Percentiles rank a stretch among this genome's conserved stretches.
phyloP scores from a whole-genome alignment of 176 grass and related monocot genomes.

The Elymus sibiricus region DNA sequence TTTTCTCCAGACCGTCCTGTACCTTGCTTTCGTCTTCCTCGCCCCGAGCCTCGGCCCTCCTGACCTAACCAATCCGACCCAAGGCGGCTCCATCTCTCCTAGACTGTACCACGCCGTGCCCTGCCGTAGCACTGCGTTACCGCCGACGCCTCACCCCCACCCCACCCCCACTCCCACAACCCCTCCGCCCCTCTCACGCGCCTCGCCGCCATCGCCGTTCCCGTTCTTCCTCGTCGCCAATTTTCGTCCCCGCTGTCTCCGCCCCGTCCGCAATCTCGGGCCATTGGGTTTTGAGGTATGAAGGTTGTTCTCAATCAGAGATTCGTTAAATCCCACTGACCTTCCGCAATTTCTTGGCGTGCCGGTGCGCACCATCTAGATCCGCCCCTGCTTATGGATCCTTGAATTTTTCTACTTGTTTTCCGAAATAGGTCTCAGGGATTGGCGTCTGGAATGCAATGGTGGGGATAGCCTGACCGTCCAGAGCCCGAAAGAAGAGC shows the following conservation, averaged over 20 bases:
- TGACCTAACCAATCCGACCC: constrained; percentile 10
- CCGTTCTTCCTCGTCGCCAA: background rate
- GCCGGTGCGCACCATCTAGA: background rate
- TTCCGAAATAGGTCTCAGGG: constrained; percentile 13
- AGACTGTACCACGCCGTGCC: background rate
- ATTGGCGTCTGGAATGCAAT: constrained; percentile 22
- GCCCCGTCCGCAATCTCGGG: background rate
- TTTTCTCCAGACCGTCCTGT: background rate
- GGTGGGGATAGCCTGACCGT: constrained; percentile 32
- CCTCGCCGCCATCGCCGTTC: background rate
- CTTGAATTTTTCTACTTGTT: constrained; percentile 21
- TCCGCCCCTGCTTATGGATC: background rate
- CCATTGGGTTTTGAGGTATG: constrained; percentile 11
- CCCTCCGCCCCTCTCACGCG: background rate
- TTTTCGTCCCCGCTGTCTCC: background rate
- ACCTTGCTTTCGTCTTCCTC: constrained; percentile 18
- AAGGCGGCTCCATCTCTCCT: background rate
- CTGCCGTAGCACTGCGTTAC: background rate
- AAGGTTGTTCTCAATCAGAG: background rate
- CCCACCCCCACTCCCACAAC: background rate
- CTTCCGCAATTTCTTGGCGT: background rate
- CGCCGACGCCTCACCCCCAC: background rate
- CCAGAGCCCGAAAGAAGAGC: background rate
- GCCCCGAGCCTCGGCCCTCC: background rate
- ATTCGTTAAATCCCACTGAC: background rate